Evolutionary conservation across 78 protist species (phyloP).

Genomic region (Planoprotostelium fungivorum): DNA sequence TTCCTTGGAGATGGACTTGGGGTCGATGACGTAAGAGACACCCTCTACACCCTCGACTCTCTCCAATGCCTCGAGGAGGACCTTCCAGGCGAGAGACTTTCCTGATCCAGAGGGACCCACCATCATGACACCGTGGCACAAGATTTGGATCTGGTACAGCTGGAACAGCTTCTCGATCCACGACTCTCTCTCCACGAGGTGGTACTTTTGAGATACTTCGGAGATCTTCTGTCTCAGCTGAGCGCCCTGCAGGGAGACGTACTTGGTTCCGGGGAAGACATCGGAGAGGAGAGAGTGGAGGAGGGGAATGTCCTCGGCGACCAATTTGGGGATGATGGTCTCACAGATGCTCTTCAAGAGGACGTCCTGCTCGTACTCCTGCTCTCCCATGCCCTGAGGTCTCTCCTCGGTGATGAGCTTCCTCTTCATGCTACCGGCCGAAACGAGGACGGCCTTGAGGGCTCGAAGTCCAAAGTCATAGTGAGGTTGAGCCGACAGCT

Average conservation of each 20-base stretch:
- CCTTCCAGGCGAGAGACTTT: slow-evolving; percentile 88
- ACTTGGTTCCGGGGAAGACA: slow-evolving; percentile 85
- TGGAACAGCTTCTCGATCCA: slow-evolving; percentile 91
- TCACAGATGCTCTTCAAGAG: slow-evolving; percentile 71
- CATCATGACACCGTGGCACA: slow-evolving; percentile 94
- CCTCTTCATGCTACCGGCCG: slow-evolving; percentile 92
- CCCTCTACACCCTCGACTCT: slow-evolving; percentile 31
- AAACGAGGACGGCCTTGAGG: slow-evolving; percentile 88
- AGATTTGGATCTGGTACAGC: slow-evolving; percentile 78
- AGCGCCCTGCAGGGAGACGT: slow-evolving; percentile 11
- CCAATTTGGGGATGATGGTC: slow-evolving; percentile 89
- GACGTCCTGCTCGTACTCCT: slow-evolving; percentile 53
- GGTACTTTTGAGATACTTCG: slow-evolving; percentile 27
- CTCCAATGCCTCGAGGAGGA: slow-evolving; percentile 77
- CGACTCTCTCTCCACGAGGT: slow-evolving; percentile 26
- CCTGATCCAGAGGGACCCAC: slow-evolving; percentile 96
- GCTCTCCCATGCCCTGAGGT: not conserved
- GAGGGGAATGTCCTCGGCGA: slow-evolving; percentile 87
- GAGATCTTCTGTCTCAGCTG: slow-evolving; percentile 21
- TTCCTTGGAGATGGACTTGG: slow-evolving; percentile 95
- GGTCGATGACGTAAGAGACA: slow-evolving; percentile 85
- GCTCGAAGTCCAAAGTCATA: slow-evolving; percentile 99
- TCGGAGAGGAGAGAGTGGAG: slow-evolving; percentile 76
- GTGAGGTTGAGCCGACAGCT: slow-evolving; percentile 91
- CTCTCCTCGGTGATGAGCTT: not conserved